A percentile compares a stretch with the other conserved stretches of the same genome.
Evolutionary conservation across 1,139 yeast species (phyloP).

Genomic region (Ogataea hybrid): DNA sequence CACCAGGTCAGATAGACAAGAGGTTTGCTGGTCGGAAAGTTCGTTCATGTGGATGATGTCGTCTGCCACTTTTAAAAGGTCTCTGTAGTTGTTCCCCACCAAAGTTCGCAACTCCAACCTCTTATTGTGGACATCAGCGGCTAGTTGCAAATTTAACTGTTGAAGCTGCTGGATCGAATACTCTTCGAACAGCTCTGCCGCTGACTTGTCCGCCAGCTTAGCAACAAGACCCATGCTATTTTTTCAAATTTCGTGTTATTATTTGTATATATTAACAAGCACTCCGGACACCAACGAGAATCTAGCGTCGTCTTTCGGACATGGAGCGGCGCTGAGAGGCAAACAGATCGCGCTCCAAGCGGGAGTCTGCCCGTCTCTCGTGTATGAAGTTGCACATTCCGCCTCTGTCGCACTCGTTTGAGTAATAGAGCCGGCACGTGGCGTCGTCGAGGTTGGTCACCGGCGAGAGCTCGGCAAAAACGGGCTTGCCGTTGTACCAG

Average conservation of each 20-base stretch:
- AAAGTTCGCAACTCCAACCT: slow-evolving; percentile 49
- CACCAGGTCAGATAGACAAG: slow-evolving; percentile 24
- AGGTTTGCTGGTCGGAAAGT: slow-evolving; percentile 33
- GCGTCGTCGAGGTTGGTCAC: slow-evolving; percentile 72
- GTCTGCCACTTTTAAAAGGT: slow-evolving; percentile 66
- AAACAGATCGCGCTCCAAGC: slow-evolving; percentile 40
- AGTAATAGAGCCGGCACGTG: slow-evolving; percentile 46
- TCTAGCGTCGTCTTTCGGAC: slow-evolving; percentile 9
- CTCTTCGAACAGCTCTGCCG: slow-evolving; percentile 26
- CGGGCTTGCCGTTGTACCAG: slow-evolving; percentile 82
- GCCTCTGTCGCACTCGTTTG: slow-evolving; percentile 60
- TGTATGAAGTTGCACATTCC: slow-evolving; percentile 89
- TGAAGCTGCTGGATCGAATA: slow-evolving; percentile 30
- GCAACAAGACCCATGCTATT: slow-evolving; percentile 5
- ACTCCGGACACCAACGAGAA: slow-evolving; percentile 3
- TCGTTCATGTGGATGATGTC: slow-evolving; percentile 56
- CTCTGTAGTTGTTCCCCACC: slow-evolving; percentile 67
- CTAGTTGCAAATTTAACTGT: slow-evolving; percentile 19
- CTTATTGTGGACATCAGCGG: slow-evolving; percentile 28
- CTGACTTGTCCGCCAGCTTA: slow-evolving; percentile 12
- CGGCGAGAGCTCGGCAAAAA: slow-evolving; percentile 79
- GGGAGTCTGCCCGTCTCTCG: slow-evolving; percentile 54
- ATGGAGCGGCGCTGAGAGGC: slow-evolving; percentile 37
- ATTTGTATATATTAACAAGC: slow-evolving; percentile 5
- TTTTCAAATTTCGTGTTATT: slow-evolving; percentile 11